A percentile compares a stretch with the other conserved stretches of the same genome.
Conservation (phyloP, 352 stramenopile species). For the Hyaloperonospora arabidopsidis region DNA sequence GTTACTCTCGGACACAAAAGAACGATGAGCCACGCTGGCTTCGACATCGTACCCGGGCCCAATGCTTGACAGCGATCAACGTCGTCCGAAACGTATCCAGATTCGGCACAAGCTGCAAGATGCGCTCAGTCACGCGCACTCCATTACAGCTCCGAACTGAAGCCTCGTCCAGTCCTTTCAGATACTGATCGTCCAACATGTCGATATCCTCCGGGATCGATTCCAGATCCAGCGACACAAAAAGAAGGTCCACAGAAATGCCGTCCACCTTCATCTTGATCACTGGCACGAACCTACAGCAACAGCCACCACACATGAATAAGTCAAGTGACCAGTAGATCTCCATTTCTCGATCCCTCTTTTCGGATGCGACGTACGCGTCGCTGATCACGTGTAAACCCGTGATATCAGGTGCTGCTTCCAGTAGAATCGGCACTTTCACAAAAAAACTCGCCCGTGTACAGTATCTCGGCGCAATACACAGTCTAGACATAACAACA, state of each 20-base stretch:
- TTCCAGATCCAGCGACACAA: constrained; percentile 71
- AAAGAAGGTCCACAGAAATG: constrained; percentile 91
- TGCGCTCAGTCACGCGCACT: constrained; percentile 91
- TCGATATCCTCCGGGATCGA: constrained; percentile 59
- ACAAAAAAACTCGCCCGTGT: constrained; percentile 84
- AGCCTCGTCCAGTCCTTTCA: constrained; percentile 88
- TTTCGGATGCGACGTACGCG: constrained; percentile 58
- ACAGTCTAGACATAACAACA: constrained; percentile 42
- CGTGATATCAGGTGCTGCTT: constrained; percentile 59
- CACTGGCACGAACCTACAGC: constrained; percentile 80
- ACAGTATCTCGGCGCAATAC: constrained; percentile 74
- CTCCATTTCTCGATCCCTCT: not conserved
- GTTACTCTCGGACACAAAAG: not conserved
- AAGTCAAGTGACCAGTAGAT: not conserved
- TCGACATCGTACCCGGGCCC: constrained; percentile 51
- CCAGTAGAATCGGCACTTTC: constrained; percentile 68
- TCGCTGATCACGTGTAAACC: constrained; percentile 78
- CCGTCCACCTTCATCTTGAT: constrained; percentile 91
- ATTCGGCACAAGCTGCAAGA: constrained; percentile 87
- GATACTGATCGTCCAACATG: constrained; percentile 68
- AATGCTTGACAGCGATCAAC: constrained; percentile 88
- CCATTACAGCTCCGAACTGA: constrained; percentile 92
- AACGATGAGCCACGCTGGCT: not conserved
- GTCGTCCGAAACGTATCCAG: constrained; percentile 83
- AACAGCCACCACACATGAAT: not conserved